Evolutionary conservation across 2,329 filamentous ascomycete species (phyloP).

Genomic region (Sordariomycetes sp.): DNA sequence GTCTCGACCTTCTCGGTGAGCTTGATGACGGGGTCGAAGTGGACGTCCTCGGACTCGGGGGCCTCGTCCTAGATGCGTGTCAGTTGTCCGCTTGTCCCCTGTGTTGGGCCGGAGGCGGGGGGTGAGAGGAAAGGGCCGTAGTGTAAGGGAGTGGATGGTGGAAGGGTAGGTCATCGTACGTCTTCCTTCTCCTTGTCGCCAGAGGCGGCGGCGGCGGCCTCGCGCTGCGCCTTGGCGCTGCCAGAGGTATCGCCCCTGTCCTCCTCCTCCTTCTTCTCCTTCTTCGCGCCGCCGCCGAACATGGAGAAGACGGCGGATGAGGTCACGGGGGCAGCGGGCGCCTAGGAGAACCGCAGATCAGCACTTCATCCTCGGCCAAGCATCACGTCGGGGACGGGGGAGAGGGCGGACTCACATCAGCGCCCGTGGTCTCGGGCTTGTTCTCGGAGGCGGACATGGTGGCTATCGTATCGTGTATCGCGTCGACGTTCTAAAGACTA

Average conservation of each 20-base stretch:
- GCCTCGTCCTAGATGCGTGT: conserved; percentile 47
- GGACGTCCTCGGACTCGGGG: conserved; percentile 80
- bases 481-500: too few species aligned
- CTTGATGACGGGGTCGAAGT: conserved; percentile 94
- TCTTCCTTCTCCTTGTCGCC: conserved; percentile 41
- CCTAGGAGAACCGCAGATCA: neutral
- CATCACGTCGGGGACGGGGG: neutral
- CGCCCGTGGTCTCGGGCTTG: conserved; percentile 39
- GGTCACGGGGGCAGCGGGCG: conserved; percentile 24
- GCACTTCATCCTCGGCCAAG: neutral
- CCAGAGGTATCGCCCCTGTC: conserved; percentile 80
- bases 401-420: conserved; percentile 11
- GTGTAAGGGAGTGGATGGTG: neutral
- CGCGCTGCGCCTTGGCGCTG: conserved; percentile 68
- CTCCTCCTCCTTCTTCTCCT: conserved; percentile 82
- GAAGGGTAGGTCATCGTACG: conserved; percentile 21
- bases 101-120: neutral
- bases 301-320: conserved; percentile 79
- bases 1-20: conserved; percentile 93
- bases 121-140: too few species aligned
- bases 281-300: conserved; percentile 96
- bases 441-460: conserved; percentile 36
- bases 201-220: conserved; percentile 32
- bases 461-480: conserved; percentile 3
- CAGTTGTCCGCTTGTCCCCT: neutral